Evolutionary conservation across 768 basidiomycete genomes (phyloP).

Genomic region (Hydnomerulius pinastri): DNA sequence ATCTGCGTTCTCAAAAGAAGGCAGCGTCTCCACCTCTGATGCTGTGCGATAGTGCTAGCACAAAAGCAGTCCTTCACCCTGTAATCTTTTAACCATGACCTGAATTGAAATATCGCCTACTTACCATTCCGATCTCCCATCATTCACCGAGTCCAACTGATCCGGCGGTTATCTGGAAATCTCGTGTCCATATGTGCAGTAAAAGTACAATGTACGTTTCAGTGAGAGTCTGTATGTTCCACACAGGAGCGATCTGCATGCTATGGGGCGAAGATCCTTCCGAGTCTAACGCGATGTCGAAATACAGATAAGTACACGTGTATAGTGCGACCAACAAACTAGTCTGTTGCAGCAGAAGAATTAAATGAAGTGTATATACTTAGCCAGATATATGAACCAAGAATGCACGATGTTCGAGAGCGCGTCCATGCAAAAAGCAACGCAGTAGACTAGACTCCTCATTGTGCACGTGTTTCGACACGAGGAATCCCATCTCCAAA

Average conservation of each 20-base stretch:
- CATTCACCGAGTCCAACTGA: background rate
- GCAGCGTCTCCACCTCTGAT: background rate
- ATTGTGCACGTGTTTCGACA: background rate
- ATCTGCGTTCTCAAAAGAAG: background rate
- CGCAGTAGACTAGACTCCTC: background rate
- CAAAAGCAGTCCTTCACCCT: background rate
- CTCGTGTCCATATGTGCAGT: background rate
- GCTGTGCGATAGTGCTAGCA: background rate
- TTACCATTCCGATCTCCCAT: background rate
- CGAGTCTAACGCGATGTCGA: slow-evolving; percentile 12
- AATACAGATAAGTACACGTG: slow-evolving; percentile 14
- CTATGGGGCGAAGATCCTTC: slow-evolving; percentile 12
- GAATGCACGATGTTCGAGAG: background rate
- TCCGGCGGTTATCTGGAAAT: background rate
- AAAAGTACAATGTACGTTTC: background rate
- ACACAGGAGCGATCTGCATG: background rate
- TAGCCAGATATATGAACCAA: background rate
- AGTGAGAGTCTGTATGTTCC: background rate
- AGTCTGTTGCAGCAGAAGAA: background rate
- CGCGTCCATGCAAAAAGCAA: background rate
- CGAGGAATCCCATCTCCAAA: background rate
- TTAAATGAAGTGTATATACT: slow-evolving; percentile 3
- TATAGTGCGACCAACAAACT: slow-evolving; percentile 2
- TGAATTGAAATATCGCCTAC: background rate
- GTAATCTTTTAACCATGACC: too few relatives aligned